Percentiles rank a stretch among this genome's conserved stretches.
Evolutionary conservation across 2,329 filamentous ascomycete genomes (phyloP).

Genomic region (Fusarium sp.): DNA sequence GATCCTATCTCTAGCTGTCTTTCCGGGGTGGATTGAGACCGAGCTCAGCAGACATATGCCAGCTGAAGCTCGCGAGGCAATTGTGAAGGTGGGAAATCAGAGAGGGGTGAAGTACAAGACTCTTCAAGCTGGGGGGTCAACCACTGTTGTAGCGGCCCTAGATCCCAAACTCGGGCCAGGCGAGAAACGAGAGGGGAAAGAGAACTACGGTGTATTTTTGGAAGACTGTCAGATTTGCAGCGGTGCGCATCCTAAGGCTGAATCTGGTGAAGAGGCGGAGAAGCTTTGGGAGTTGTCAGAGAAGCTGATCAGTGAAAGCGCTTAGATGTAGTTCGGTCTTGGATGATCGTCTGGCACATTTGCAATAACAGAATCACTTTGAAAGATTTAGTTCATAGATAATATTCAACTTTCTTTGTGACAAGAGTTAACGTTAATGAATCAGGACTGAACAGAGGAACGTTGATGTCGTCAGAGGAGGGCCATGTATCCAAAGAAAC

Average conservation of each 20-base stretch:
- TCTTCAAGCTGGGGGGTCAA: not conserved
- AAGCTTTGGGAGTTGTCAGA: not conserved
- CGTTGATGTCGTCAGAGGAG: rapidly evolving
- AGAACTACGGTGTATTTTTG: not conserved
- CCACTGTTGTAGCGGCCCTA: not conserved
- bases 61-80: not conserved
- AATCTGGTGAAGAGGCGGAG: not conserved
- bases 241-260: not conserved
- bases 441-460: too few species aligned
- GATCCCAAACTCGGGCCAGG: not conserved
- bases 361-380: too few species aligned
- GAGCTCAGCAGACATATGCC: not conserved
- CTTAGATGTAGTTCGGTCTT: too few species aligned
- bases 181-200: not conserved
- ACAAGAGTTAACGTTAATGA: too few species aligned
- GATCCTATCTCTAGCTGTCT: rapidly evolving
- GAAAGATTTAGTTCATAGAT: too few species aligned
- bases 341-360: too few species aligned
- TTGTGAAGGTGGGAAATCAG: not conserved
- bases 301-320: not conserved
- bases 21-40: not conserved
- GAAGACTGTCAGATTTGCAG: not conserved
- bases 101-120: not conserved
- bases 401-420: too few species aligned
- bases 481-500: rapidly evolving